Base-by-base conservation (phyloP, 345 rosid species). In the Syzygium aqueum region DNA sequence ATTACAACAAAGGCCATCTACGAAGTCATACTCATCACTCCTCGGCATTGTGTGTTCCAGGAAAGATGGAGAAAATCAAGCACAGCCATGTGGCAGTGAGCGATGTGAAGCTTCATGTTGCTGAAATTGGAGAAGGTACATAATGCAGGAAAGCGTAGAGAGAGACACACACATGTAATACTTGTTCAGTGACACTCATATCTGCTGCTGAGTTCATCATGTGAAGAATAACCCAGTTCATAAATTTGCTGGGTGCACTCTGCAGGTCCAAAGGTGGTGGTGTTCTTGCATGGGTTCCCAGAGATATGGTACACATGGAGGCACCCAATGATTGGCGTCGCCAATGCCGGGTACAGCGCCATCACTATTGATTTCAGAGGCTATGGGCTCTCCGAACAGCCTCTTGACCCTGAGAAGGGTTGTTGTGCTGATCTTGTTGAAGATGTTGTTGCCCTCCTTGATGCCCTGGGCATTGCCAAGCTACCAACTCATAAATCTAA, bases 271-370 rank as follows among this genome's bases (percentile, higher is more conserved):
- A 84, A 84, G 67, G 86, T 33, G 33, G 85, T 90, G 87, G 22
- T 91, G 51, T 91, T 91, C 90, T 86, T 91, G 77, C 94, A 93
- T 77, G 94, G 93, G 7, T 93, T 93, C 91, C 92, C 92, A 3
- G 90, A 90, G 78, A 89, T 89, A 67, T 92, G 93, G 93, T 92
- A 90, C 88, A 86, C 91, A 16, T 93, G 93, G 92, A 90, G 94
- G 86, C 87, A 89, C 87, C 93, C 91, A 85, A 90, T 92, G 93
- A 54, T 90, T 40, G 91, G 65, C 22, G 87, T 88, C 5, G 93
- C 92, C 6, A 84, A 85, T 5, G 90, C 89, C 3, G 92, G 93
- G 5, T 89, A 86, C 86, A 30, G 90, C 5, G 88, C 91, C 11
- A 87, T 92, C 1, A 88, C 93, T 1, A 49, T 89, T 2, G 93